Conservation (phyloP, 768 basidiomycete genomes). For the Trametes meyenii region DNA sequence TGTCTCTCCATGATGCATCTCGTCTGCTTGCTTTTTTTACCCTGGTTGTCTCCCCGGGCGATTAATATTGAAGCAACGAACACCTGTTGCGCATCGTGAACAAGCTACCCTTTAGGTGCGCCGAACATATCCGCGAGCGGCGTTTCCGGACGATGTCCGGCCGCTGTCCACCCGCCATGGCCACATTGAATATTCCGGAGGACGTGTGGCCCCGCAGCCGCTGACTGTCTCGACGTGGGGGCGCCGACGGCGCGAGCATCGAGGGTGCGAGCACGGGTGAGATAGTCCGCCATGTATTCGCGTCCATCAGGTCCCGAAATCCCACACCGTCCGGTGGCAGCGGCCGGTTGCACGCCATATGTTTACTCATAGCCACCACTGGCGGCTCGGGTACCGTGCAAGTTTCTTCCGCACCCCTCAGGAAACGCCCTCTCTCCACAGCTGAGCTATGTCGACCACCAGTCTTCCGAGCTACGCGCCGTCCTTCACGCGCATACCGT, state of each 20-base stretch:
- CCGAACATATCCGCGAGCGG: background rate
- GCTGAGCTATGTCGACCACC: constrained; percentile 52
- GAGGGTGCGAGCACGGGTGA: constrained; percentile 3
- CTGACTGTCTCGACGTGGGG: no score
- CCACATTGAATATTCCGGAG: background rate
- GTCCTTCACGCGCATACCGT: constrained; percentile 44
- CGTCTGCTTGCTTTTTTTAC: background rate
- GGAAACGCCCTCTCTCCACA: background rate
- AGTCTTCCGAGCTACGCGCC: constrained; percentile 55
- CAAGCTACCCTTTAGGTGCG: background rate
- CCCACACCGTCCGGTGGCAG: constrained; percentile 21
- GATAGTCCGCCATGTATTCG: constrained; percentile 10
- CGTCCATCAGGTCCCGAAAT: constrained; percentile 16
- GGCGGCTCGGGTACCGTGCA: background rate
- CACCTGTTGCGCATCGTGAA: no score
- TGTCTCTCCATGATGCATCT: constrained; percentile 9
- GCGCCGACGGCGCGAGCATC: no score
- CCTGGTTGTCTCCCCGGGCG: background rate
- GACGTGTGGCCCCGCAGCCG: background rate
- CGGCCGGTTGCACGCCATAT: constrained; percentile 23
- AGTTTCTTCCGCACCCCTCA: background rate
- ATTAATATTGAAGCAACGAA: background rate
- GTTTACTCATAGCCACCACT: constrained; percentile 18
- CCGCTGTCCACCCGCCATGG: background rate
- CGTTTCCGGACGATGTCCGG: background rate